Base-by-base conservation (phyloP, 345 rosid genomes). In the Citrus trifoliata region DNA sequence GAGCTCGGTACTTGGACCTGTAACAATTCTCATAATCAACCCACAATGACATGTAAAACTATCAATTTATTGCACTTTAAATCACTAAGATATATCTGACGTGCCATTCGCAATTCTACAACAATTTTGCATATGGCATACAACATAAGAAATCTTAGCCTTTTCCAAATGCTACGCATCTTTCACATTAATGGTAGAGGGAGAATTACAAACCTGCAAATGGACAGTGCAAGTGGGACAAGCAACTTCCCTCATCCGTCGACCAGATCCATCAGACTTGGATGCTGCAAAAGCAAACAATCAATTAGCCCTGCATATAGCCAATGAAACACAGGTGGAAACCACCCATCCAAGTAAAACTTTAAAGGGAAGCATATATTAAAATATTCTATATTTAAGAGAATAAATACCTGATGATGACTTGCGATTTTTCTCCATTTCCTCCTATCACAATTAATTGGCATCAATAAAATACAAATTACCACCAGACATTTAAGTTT, bases 1-100 rank as follows among this genome's bases (percentile, higher is more conserved):
- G 98, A 94, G 91, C 88, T 88, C 42, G 99, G 99, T 81, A 97
- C 97, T 85, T 97, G 99, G 68, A 97, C 98, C 99, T 97, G 92
- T 81, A 85, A 71, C 35, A 74, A 35, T 55, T 59, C 22, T 37
- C 63, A 73, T 16, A 28, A 27, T 27, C 73, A 67, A 67, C 5
- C 73, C 73, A 80, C 40, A 28, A 46, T 38, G 25, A 16, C 58
- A 67, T 32, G 51, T 12, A 13, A 64, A 18, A 30, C 40, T 4
- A 65, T 19, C 19, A 4, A 64, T 30, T 16, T 64, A 64, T 2
- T 65, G 24, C n/a, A 65, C 27, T 59, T 59, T 9, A 53, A 5
- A 16, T 64, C 10, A 32, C 19, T 64, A 32, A 32, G 10, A 64
- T 64, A 12, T 27, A 28, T 62, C 35, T 30, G 67, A 63, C 1